Conservation (phyloP, 257 asterid genomes). For the Fraxinus pennsylvanica region DNA sequence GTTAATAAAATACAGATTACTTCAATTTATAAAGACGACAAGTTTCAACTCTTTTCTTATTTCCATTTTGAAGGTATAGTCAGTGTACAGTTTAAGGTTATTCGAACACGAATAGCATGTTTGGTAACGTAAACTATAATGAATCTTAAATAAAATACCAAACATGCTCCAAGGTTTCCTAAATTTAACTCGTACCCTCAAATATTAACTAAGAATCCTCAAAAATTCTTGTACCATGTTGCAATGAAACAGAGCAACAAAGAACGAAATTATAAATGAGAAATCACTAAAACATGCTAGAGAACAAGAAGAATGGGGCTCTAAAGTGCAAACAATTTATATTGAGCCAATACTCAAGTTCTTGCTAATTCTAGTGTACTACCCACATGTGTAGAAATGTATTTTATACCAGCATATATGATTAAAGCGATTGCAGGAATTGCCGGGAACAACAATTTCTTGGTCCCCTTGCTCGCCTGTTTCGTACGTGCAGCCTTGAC, state of each 20-base stretch:
- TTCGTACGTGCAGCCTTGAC: slow-evolving; percentile 65
- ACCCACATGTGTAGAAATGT: slow-evolving; percentile 19
- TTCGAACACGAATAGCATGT: neutral
- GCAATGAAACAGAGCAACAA: neutral
- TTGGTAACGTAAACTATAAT: neutral
- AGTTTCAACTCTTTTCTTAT: too few relatives aligned
- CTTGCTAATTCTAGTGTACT: slow-evolving; percentile 34
- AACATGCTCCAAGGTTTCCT: neutral
- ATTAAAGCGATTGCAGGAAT: slow-evolving; percentile 35
- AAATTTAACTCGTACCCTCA: neutral
- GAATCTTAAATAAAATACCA: too few relatives aligned
- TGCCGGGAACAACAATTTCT: slow-evolving; percentile 31
- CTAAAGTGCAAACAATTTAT: neutral
- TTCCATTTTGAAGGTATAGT: too few relatives aligned
- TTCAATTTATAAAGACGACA: too few relatives aligned
- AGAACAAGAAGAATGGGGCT: neutral
- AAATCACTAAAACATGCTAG: neutral
- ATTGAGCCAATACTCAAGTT: slow-evolving; percentile 29
- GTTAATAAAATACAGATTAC: neutral
- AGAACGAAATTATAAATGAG: neutral
- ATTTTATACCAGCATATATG: slow-evolving; percentile 39
- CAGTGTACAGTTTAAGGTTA: too few relatives aligned
- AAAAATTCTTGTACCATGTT: neutral
- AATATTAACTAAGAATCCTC: neutral
- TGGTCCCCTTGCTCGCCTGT: slow-evolving; percentile 24